These are phyloP conservation scores for Penicillium sp. DNA, from an alignment of 2,329 filamentous ascomycete genomes.

Conservation along the genomic window DNA sequence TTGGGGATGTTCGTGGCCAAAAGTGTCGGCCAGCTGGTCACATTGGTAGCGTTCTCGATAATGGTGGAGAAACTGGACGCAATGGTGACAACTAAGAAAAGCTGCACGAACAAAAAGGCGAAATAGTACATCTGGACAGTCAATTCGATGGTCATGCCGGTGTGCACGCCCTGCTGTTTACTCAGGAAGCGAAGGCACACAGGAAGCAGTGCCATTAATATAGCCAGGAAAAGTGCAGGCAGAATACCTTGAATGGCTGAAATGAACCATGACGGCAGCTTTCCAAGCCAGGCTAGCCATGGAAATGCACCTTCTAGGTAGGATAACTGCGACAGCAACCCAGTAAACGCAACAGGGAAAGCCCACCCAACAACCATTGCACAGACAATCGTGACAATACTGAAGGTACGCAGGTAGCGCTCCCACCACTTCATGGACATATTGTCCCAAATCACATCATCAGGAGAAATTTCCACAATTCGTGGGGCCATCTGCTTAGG, in stretches of 20 bases:
- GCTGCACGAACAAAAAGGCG: slow-evolving; percentile 86
- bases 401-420: slow-evolving; percentile 68
- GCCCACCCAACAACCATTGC: slow-evolving; percentile 87
- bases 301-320: slow-evolving; percentile 63
- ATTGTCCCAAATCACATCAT: slow-evolving; percentile 94
- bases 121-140: slow-evolving; percentile 95
- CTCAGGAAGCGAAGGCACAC: slow-evolving; percentile 74
- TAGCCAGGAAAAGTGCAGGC: slow-evolving; percentile 71
- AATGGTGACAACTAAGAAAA: slow-evolving; percentile 90
- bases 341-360: slow-evolving; percentile 85
- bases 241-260: slow-evolving; percentile 81
- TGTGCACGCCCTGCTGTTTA: slow-evolving; percentile 74
- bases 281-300: slow-evolving; percentile 70
- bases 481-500: slow-evolving; percentile 92
- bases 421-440: slow-evolving; percentile 97
- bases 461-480: slow-evolving; percentile 88
- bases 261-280: slow-evolving; percentile 60
- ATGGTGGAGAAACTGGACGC: slow-evolving; percentile 70
- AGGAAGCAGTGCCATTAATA: slow-evolving; percentile 79
- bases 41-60: slow-evolving; percentile 62
- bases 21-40: slow-evolving; percentile 69
- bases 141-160: slow-evolving; percentile 73
- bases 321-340: slow-evolving; percentile 74
- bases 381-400: slow-evolving; percentile 65
- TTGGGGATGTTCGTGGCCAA: slow-evolving; percentile 79